A percentile compares a stretch with the other conserved stretches of the same genome.
phyloP scores from a whole-genome alignment of 78 protist genomes.

The Speleostelium caveatum region DNA sequence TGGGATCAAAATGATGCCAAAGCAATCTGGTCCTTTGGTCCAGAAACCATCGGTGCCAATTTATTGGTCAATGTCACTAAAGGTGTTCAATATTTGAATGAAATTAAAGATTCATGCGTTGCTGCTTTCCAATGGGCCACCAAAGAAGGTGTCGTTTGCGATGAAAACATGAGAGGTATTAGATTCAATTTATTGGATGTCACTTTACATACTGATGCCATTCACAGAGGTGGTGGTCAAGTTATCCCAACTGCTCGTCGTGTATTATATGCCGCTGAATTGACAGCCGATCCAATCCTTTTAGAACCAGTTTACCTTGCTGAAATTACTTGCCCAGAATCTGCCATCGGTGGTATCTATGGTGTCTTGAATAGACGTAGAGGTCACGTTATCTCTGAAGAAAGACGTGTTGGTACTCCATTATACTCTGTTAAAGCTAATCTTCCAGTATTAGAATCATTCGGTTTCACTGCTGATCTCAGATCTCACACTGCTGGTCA shows the following conservation, averaged over 20 bases:
- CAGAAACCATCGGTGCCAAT: conserved; percentile 62
- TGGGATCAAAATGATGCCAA: conserved; percentile 65
- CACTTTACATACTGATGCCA: conserved; percentile 95
- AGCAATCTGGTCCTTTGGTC: conserved; percentile 72
- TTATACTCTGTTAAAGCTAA: conserved; percentile 90
- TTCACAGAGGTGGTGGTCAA: conserved; percentile 98
- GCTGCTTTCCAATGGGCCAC: conserved; percentile 95
- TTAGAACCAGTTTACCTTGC: conserved; percentile 96
- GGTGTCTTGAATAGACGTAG: conserved; percentile 89
- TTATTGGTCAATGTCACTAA: conserved; percentile 84
- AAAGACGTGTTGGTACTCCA: conserved; percentile 55
- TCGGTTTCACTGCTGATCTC: conserved; percentile 98
- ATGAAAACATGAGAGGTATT: conserved; percentile 97
- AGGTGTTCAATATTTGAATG: conserved; percentile 86
- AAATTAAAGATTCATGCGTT: conserved; percentile 61
- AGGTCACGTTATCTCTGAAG: conserved; percentile 94
- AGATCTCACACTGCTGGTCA: conserved; percentile 98
- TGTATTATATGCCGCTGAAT: conserved; percentile 85
- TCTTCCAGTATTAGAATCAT: conserved; percentile 99
- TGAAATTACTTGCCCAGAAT: conserved; percentile 90
- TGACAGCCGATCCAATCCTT: conserved; percentile 93
- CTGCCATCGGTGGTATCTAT: conserved; percentile 93
- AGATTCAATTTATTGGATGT: conserved; percentile 94
- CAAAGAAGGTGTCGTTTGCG: conserved; percentile 96
- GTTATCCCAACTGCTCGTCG: conserved; percentile 95